Conservation (phyloP, 2,329 filamentous ascomycete species). For the Colletotrichum magnum region DNA sequence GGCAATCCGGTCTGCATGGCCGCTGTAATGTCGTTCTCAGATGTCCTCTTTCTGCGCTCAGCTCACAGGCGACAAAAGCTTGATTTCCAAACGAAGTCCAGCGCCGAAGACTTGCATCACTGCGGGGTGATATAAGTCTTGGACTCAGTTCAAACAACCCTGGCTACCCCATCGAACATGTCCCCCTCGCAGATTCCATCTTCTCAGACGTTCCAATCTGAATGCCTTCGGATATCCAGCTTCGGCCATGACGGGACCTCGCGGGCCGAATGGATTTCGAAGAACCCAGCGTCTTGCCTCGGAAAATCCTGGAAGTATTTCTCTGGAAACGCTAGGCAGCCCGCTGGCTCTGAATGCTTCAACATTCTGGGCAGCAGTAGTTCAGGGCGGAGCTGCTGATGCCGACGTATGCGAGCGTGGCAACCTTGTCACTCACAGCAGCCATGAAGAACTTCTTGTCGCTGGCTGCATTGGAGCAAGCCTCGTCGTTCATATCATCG, state of each 20-base stretch:
- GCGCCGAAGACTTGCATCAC: constrained; percentile 71
- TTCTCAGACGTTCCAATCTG: constrained; percentile 75
- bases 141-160: constrained; percentile 68
- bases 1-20: constrained; percentile 72
- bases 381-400: constrained; percentile 71
- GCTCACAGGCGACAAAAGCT: constrained; percentile 70
- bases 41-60: constrained; percentile 68
- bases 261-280: constrained; percentile 68
- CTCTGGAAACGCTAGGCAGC: constrained; percentile 69
- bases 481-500: constrained; percentile 66
- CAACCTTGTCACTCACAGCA: constrained; percentile 63
- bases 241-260: constrained; percentile 71
- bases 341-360: constrained; percentile 69
- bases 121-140: constrained; percentile 67
- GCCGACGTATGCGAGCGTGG: constrained; percentile 71
- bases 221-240: constrained; percentile 70
- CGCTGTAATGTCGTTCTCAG: constrained; percentile 68
- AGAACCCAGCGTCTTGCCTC: constrained; percentile 69
- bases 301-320: constrained; percentile 68
- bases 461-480: constrained; percentile 51
- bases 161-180: constrained; percentile 61
- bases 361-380: constrained; percentile 71
- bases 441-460: constrained; percentile 45
- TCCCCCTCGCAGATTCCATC: constrained; percentile 58
- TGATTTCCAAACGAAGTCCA: constrained; percentile 64